Conservation (phyloP, 306 rosid species). For the Dicorynia guianensis region DNA sequence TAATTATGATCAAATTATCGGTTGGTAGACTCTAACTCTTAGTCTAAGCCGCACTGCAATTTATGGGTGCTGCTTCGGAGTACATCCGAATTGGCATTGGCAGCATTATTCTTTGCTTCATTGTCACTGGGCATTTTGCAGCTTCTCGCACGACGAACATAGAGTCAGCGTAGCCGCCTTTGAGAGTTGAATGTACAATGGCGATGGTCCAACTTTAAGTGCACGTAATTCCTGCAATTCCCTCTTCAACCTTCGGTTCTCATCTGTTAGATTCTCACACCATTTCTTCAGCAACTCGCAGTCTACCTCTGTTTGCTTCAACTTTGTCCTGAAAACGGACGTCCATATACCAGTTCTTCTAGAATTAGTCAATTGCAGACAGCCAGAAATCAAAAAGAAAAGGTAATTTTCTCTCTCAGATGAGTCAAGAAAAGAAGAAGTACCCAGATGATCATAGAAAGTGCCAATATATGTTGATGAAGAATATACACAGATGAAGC, state of each 20-base stretch:
- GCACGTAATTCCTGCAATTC: conserved; percentile 72
- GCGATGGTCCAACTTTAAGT: conserved; percentile 45
- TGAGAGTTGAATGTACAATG: conserved; percentile 49
- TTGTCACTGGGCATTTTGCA: conserved; percentile 14
- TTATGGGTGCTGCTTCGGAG: conserved; percentile 19
- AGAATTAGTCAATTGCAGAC: neutral
- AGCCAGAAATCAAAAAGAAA: neutral
- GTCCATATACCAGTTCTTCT: neutral
- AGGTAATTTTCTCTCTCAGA: neutral
- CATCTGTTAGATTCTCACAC: conserved; percentile 67
- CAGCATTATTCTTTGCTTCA: conserved; percentile 23
- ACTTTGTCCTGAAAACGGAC: conserved; percentile 66
- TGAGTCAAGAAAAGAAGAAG: neutral
- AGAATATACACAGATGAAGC: neutral
- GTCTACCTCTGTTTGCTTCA: conserved; percentile 87
- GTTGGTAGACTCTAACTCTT: neutral
- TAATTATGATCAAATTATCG: neutral
- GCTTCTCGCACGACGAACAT: conserved; percentile 56
- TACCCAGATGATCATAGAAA: neutral
- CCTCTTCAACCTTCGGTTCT: conserved; percentile 76
- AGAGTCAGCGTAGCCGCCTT: conserved; percentile 46
- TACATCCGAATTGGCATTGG: neutral
- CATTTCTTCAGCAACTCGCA: conserved; percentile 74
- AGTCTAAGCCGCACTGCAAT: conserved; percentile 32
- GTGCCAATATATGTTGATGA: conserved; percentile 10